phyloP scores from a whole-genome alignment of 2,329 filamentous ascomycete genomes.

The Alternaria arborescens region DNA sequence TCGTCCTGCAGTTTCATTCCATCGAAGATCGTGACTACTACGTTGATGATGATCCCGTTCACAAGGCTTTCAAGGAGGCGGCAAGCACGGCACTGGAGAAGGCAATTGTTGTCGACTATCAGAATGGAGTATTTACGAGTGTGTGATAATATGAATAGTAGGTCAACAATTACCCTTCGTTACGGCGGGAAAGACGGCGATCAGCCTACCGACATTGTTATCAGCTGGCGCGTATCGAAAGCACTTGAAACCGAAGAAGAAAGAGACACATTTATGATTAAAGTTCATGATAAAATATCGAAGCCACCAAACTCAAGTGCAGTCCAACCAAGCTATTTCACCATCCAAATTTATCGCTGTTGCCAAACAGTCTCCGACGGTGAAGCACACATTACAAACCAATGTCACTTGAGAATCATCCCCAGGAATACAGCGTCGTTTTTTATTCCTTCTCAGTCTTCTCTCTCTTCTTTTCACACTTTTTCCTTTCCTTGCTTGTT shows the following conservation, averaged over 20 bases:
- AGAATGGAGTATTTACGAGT: constrained; percentile 42
- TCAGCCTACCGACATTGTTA: too few relatives aligned
- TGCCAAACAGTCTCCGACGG: too few relatives aligned
- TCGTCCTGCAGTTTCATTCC: constrained; percentile 54
- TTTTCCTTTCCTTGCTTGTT: background rate
- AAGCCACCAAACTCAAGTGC: too few relatives aligned
- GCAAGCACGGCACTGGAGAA: constrained; percentile 48
- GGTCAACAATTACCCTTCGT: background rate
- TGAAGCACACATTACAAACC: too few relatives aligned
- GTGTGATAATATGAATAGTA: background rate
- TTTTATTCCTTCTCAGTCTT: background rate
- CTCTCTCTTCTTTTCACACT: background rate
- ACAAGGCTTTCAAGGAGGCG: constrained; percentile 51
- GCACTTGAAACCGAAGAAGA: too few relatives aligned
- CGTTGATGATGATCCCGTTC: constrained; percentile 52
- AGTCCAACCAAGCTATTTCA: too few relatives aligned
- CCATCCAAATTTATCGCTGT: too few relatives aligned
- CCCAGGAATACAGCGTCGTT: too few relatives aligned
- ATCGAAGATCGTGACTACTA: constrained; percentile 56
- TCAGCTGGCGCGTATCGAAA: too few relatives aligned
- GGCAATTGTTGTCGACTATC: constrained; percentile 54
- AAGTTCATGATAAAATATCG: too few relatives aligned
- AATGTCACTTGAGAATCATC: too few relatives aligned
- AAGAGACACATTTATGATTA: too few relatives aligned
- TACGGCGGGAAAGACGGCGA: background rate